Conservation (phyloP, 352 stramenopile species). For the Phytophthora parvispora region DNA sequence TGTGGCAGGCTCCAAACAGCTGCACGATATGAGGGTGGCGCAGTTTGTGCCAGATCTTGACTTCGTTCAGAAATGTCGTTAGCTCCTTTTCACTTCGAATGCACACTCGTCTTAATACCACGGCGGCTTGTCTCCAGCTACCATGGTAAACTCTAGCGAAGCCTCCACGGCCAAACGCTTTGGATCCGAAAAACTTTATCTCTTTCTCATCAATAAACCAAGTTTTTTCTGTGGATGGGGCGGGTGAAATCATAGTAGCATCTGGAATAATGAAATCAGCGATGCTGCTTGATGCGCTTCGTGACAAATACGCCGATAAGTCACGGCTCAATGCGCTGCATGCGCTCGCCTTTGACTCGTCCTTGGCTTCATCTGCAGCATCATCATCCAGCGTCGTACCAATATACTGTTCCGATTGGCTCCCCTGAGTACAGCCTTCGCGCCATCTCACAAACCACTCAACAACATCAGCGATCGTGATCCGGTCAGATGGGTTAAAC, state of each 20-base stretch:
- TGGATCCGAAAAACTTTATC: not conserved
- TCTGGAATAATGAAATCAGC: not conserved
- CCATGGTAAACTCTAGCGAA: conserved; percentile 28
- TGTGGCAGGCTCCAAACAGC: conserved; percentile 9
- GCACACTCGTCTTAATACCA: conserved; percentile 26
- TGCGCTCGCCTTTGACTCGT: not conserved
- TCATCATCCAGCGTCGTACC: not conserved
- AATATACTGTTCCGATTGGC: not conserved
- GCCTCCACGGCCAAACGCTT: conserved; percentile 20
- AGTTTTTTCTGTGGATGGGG: not conserved
- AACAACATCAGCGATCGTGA: not conserved
- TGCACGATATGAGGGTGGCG: conserved; percentile 13
- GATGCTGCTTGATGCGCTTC: not conserved
- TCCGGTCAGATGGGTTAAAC: not conserved
- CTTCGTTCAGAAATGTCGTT: not conserved
- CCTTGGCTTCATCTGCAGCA: not conserved
- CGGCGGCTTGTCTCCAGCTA: conserved; percentile 17
- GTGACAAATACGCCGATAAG: not conserved
- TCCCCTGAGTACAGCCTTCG: not conserved
- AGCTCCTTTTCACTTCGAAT: not conserved
- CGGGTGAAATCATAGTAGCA: not conserved
- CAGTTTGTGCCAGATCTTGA: conserved; percentile 7
- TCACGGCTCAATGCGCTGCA: not conserved
- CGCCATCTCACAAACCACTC: not conserved
- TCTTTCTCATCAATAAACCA: not conserved